These are phyloP conservation scores for Cordyceps cicadae DNA, from an alignment of 2,329 filamentous ascomycete genomes.

Conservation along the genomic window DNA sequence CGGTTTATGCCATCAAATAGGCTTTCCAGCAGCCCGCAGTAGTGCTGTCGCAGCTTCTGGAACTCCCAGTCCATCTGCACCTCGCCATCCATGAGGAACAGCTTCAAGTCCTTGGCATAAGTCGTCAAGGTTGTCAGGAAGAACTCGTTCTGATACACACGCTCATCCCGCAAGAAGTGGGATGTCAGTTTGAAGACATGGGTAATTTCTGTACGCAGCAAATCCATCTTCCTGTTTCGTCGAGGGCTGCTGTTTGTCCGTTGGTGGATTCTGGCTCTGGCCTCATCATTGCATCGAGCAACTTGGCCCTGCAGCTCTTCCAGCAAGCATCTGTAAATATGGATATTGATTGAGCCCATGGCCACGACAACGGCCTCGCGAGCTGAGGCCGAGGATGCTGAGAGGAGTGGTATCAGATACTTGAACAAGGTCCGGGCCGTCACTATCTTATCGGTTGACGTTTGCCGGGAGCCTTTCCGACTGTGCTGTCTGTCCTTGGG, in stretches of 20 bases:
- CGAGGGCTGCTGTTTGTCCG: constrained; percentile 75
- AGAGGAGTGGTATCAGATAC: constrained; percentile 79
- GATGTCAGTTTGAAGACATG: constrained; percentile 93
- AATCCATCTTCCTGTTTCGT: constrained; percentile 74
- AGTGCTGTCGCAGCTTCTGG: constrained; percentile 83
- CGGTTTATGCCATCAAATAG: constrained; percentile 86
- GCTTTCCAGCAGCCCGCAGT: constrained; percentile 88
- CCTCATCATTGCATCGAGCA: constrained; percentile 78
- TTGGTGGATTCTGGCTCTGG: constrained; percentile 77
- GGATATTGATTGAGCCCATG: constrained; percentile 88
- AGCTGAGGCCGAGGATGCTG: constrained; percentile 70
- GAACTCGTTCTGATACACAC: constrained; percentile 81
- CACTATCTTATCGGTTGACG: constrained; percentile 67
- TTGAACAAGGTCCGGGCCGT: constrained; percentile 86
- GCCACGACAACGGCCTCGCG: constrained; percentile 85
- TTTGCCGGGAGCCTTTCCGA: constrained; percentile 67
- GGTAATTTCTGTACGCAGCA: constrained; percentile 86
- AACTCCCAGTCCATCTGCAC: constrained; percentile 94
- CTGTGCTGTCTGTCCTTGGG: constrained; percentile 61
- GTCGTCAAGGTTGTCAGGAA: constrained; percentile 79
- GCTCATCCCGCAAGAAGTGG: constrained; percentile 71
- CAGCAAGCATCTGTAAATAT: constrained; percentile 82
- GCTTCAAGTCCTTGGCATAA: constrained; percentile 84
- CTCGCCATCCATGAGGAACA: constrained; percentile 90
- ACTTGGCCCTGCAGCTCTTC: constrained; percentile 87